These are phyloP conservation scores for Candida sphagnicola DNA, from an alignment of 805 yeast genomes.

Conservation along the genomic window DNA sequence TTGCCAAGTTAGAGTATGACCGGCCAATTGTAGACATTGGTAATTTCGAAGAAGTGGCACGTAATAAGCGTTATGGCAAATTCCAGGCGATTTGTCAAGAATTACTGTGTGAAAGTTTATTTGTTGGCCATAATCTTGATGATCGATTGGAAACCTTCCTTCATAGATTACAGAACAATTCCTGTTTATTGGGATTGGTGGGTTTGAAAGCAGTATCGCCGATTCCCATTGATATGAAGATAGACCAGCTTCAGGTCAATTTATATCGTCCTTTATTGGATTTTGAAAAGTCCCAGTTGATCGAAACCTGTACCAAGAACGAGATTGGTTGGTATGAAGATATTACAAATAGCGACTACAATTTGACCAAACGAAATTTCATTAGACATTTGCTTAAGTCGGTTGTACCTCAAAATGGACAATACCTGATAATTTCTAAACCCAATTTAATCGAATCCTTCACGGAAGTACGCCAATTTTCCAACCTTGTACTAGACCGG, in stretches of 20 bases:
- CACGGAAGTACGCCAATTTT: constrained; percentile 6
- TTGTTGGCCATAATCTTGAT: constrained; percentile 65
- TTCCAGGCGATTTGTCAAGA: constrained; percentile 39
- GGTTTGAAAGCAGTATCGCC: constrained; percentile 42
- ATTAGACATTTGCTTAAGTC: constrained; percentile 37
- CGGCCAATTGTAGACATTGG: constrained; percentile 24
- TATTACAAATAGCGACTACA: constrained; percentile 51
- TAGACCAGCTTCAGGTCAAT: constrained; percentile 13
- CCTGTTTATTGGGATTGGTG: constrained; percentile 50
- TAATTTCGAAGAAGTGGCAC: constrained; percentile 57
- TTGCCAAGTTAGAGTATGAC: constrained; percentile 22
- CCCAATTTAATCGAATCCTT: constrained; percentile 10
- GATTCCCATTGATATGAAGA: constrained; percentile 24
- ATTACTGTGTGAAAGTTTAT: constrained; percentile 30
- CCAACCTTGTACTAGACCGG: constrained; percentile 5
- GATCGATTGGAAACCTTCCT: constrained; percentile 73
- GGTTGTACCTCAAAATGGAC: constrained; percentile 18
- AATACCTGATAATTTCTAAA: constrained; percentile 7
- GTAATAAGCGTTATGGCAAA: constrained; percentile 47
- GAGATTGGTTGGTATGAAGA: constrained; percentile 67
- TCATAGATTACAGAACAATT: constrained; percentile 44
- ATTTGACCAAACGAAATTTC: constrained; percentile 55
- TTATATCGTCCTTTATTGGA: constrained; percentile 52
- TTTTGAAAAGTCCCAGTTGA: constrained; percentile 41
- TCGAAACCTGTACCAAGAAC: constrained; percentile 39